A percentile compares a stretch with the other conserved stretches of the same genome.
phyloP scores from a whole-genome alignment of 768 basidiomycete genomes.

The Calocera cornea region DNA sequence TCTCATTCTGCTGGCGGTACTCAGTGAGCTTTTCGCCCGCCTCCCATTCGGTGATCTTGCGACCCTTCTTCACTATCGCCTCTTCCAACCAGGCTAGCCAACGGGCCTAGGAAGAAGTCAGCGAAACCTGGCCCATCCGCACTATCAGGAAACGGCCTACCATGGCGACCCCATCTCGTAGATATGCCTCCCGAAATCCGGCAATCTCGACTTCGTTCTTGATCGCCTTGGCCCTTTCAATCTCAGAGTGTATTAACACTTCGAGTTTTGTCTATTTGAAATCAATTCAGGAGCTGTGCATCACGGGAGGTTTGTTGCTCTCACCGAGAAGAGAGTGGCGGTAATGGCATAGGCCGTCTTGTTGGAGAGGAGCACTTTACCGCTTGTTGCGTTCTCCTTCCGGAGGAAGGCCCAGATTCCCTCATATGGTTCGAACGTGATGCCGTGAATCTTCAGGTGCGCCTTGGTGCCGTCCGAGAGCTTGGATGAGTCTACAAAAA shows the following conservation, averaged over 20 bases:
- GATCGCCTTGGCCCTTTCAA: conserved; percentile 68
- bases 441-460: conserved; percentile 44
- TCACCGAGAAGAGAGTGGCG: neutral
- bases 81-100: conserved; percentile 89
- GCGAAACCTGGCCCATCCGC: neutral
- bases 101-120: conserved; percentile 14
- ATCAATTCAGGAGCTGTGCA: neutral
- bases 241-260: conserved; percentile 41
- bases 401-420: conserved; percentile 70
- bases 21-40: conserved; percentile 73
- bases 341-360: neutral
- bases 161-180: conserved; percentile 78
- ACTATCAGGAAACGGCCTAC: conserved; percentile 29
- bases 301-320: neutral
- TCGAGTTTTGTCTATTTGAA: neutral
- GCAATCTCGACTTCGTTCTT: conserved; percentile 82
- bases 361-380: conserved; percentile 37
- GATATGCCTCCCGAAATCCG: conserved; percentile 70
- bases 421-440: conserved; percentile 54
- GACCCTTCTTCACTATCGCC: conserved; percentile 59
- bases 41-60: conserved; percentile 76
- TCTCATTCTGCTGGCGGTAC: conserved; percentile 53
- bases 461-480: conserved; percentile 41
- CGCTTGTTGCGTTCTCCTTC: conserved; percentile 60
- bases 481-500: conserved; percentile 66